Evolutionary conservation across 23 red algal genomes (phyloP).

Genomic region (Gracilaria gracilis): DNA sequence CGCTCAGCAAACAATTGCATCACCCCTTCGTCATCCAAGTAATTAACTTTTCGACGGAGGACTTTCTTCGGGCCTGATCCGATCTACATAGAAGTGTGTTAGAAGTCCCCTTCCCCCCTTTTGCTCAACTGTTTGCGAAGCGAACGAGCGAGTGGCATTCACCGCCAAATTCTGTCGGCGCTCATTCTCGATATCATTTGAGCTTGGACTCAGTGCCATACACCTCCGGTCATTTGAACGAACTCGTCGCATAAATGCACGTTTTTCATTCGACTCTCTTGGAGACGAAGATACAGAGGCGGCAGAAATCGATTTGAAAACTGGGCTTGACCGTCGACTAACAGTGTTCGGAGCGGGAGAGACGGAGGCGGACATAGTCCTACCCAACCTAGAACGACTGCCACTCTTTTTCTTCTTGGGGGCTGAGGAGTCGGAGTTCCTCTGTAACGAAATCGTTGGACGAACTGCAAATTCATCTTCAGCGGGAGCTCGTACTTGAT

Average conservation of each 20-base stretch:
- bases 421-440: slow-evolving; percentile 10
- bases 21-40: slow-evolving; percentile 47
- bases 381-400: slow-evolving; percentile 25
- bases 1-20: slow-evolving; percentile 57
- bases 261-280: slow-evolving; percentile 45
- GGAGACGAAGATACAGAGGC: background rate
- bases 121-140: slow-evolving; percentile 9
- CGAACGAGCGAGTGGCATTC: slow-evolving; percentile 27
- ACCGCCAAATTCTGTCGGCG: slow-evolving; percentile 22
- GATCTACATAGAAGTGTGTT: slow-evolving; percentile 51
- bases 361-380: slow-evolving; percentile 64
- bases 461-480: slow-evolving; percentile 45
- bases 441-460: background rate
- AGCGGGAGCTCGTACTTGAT: background rate
- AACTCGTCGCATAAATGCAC: slow-evolving; percentile 70
- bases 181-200: slow-evolving; percentile 64
- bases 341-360: background rate
- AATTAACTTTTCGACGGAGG: slow-evolving; percentile 34
- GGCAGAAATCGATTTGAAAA: slow-evolving; percentile 31
- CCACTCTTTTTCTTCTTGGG: slow-evolving; percentile 21
- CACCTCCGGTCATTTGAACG: slow-evolving; percentile 56
- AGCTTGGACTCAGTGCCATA: slow-evolving; percentile 65
- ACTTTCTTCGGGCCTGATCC: slow-evolving; percentile 44
- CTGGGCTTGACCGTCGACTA: background rate
- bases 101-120: slow-evolving; percentile 6